Evolutionary conservation across 2,329 filamentous ascomycete genomes (phyloP).

Genomic region (Nemania diffusa): DNA sequence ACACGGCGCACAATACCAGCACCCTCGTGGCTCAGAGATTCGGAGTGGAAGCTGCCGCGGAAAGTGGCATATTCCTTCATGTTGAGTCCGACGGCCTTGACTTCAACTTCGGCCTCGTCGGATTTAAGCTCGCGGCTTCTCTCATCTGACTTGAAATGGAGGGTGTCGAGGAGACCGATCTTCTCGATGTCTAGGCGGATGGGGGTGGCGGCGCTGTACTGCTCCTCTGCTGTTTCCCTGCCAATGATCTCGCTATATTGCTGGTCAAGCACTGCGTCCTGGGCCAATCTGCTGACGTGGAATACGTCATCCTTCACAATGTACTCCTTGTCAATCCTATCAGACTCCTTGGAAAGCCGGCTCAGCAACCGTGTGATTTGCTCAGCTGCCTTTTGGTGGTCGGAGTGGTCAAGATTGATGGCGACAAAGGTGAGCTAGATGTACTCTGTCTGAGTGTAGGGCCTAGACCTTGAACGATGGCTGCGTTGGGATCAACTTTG

Average conservation of each 20-base stretch:
- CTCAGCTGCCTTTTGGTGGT: slow-evolving; percentile 12
- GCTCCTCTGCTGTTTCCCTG: slow-evolving; percentile 21
- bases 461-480: slow-evolving; percentile 31
- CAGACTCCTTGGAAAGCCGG: slow-evolving; percentile 23
- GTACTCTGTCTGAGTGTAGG: slow-evolving; percentile 31
- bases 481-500: slow-evolving; percentile 26
- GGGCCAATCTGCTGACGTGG: slow-evolving; percentile 28
- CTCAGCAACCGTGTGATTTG: slow-evolving; percentile 13
- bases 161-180: slow-evolving; percentile 36
- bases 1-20: slow-evolving; percentile 36
- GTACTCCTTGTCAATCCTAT: slow-evolving; percentile 33
- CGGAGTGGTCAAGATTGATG: slow-evolving; percentile 25
- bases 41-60: slow-evolving; percentile 28
- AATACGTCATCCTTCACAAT: slow-evolving; percentile 32
- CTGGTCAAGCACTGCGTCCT: slow-evolving; percentile 25
- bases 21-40: slow-evolving; percentile 34
- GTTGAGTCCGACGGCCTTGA: slow-evolving; percentile 34
- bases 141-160: slow-evolving; percentile 34
- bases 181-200: slow-evolving; percentile 29
- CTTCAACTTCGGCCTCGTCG: slow-evolving; percentile 34
- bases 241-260: slow-evolving; percentile 27
- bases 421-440: slow-evolving; percentile 23
- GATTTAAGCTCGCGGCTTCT: slow-evolving; percentile 6
- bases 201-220: slow-evolving; percentile 21
- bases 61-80: slow-evolving; percentile 28